phyloP scores from a whole-genome alignment of 345 rosid species.

The Anastatica hierochuntica region DNA sequence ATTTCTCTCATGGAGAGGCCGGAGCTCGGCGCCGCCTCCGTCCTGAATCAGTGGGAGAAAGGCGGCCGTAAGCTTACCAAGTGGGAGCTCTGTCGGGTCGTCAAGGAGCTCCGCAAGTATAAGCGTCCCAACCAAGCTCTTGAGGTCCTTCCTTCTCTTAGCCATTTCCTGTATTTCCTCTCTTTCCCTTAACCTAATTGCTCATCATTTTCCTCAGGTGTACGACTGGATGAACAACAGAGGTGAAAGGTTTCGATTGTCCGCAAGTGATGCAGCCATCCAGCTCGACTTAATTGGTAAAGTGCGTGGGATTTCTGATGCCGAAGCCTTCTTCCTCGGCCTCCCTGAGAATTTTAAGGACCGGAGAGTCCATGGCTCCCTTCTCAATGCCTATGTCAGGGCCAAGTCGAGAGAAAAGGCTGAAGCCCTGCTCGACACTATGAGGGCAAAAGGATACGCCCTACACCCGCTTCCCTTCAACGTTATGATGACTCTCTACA shows the following conservation, averaged over 20 bases:
- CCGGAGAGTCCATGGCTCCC: slow-evolving; percentile 73
- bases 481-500: slow-evolving; percentile 97
- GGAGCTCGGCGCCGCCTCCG: slow-evolving; percentile 55
- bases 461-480: slow-evolving; percentile 67
- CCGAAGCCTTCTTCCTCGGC: slow-evolving; percentile 50
- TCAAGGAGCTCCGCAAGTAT: slow-evolving; percentile 84
- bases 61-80: slow-evolving; percentile 57
- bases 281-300: slow-evolving; percentile 81
- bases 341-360: slow-evolving; percentile 60
- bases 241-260: slow-evolving; percentile 55
- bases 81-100: slow-evolving; percentile 86
- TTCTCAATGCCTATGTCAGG: slow-evolving; percentile 67
- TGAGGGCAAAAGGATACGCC: slow-evolving; percentile 62
- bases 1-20: slow-evolving; percentile 72
- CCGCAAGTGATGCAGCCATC: slow-evolving; percentile 88
- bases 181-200: background rate
- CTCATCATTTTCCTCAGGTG: slow-evolving; percentile 29
- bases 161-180: no score
- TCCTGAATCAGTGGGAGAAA: slow-evolving; percentile 65
- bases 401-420: slow-evolving; percentile 57
- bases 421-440: slow-evolving; percentile 48
- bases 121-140: slow-evolving; percentile 67
- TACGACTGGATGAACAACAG: slow-evolving; percentile 88
- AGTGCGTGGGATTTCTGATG: slow-evolving; percentile 64
- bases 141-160: slow-evolving; percentile 53